These are phyloP conservation scores for Sequoiadendron giganteum DNA, from an alignment of 75 land plant genomes.

Conservation along the genomic window DNA sequence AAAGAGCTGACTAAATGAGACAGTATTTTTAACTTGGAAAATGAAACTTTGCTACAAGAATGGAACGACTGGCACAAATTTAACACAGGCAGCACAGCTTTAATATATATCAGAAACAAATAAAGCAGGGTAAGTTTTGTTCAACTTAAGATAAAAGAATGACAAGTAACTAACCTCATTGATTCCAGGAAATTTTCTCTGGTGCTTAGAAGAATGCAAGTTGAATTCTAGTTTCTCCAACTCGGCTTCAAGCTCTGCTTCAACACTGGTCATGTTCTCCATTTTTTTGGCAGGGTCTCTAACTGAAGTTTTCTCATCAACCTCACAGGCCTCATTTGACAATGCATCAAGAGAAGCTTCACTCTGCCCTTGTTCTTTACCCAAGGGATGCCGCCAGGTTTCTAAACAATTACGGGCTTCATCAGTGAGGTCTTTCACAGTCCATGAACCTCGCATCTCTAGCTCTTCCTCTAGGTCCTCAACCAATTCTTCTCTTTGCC, in stretches of 20 bases:
- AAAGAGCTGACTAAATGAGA: not conserved
- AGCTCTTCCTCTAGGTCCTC: constrained; percentile 84
- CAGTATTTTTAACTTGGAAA: not conserved
- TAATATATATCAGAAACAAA: not conserved
- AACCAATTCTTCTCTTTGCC: constrained; percentile 58
- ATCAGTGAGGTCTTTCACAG: constrained; percentile 51
- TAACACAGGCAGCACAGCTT: not conserved
- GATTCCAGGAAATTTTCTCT: constrained; percentile 27
- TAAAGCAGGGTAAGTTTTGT: not conserved
- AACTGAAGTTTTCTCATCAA: not conserved
- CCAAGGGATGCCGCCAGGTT: not conserved
- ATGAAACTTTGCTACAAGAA: not conserved
- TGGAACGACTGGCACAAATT: not conserved
- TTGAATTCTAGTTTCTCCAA: constrained; percentile 68
- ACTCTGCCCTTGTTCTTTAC: not conserved
- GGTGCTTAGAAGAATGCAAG: constrained; percentile 34
- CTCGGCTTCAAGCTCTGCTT: constrained; percentile 91
- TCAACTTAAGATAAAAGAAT: not conserved
- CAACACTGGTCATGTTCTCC: constrained; percentile 65
- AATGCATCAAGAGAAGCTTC: not conserved
- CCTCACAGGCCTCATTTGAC: constrained; percentile 11
- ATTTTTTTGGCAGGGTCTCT: constrained; percentile 8
- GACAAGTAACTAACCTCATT: constrained; percentile 35
- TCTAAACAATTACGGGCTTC: constrained; percentile 15
- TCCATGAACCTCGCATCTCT: constrained; percentile 55